Base-by-base conservation (phyloP, 345 rosid genomes). In the Ailanthus altissimus region DNA sequence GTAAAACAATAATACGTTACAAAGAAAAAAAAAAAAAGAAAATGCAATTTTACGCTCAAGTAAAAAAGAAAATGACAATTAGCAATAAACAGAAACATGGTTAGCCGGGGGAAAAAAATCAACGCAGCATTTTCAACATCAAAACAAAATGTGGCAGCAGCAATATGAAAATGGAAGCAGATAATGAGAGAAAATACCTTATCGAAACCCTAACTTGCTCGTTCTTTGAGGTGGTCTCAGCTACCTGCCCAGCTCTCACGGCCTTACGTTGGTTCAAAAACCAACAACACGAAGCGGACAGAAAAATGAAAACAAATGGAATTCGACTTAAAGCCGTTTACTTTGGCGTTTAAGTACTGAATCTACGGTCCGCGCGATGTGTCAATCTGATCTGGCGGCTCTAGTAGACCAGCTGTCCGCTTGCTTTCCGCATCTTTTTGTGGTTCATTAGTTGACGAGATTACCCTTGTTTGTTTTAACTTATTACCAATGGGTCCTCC, bases 371-470 rank as follows among this genome's bases (percentile, higher is more conserved):
- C 59, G 46, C 13, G 58, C 51, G 74, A 58, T 47, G 58, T 9
- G 49, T 67, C 58, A 56, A 9, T 58, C 45, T 67, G 79, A 67
- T 67, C 74, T 57, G 67, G 74, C 67, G 72, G 74, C 47, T 59
- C 32, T 13, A 15, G 67, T 76, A 67, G 60, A 76, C 74, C 74
- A 76, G 74, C 74, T 68, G 73, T 67, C 79, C 13, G 23, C 18
- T 68, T 25, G 38, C 61, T 36, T 62, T 74, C 60, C 63, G 65
- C n/a, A 11, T 2, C 47, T 20, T 0, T 26, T 9, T 16, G 6
- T 6, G 54, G 42, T 5, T 12, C 8, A 5, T 20, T 36, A 16
- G 1, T 32, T 56, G 79, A 46, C 67, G 45, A 4, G 2, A 45
- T 57, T 68, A n/a, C 8, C 67, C 57, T 13, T 20, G 15, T 2